These are phyloP conservation scores for Camelina sativa DNA, from an alignment of 345 rosid species.

Conservation along the genomic window DNA sequence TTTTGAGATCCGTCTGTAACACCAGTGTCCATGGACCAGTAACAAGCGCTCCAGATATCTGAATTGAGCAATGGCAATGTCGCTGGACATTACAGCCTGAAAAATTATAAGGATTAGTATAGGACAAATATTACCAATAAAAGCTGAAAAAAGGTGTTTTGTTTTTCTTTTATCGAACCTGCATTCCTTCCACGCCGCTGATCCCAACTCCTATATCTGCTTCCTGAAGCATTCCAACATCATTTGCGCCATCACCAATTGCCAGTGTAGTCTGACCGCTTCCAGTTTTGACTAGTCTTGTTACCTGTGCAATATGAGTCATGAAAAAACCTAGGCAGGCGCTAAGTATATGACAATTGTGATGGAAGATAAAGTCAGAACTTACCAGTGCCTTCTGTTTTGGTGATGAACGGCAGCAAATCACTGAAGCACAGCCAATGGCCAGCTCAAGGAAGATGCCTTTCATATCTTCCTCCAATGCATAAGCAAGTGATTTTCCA, in stretches of 20 bases:
- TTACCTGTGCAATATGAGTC: conserved; percentile 60
- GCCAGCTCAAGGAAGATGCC: conserved; percentile 77
- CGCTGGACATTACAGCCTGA: conserved; percentile 99
- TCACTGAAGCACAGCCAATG: conserved; percentile 85
- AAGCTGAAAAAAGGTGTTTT: conserved; percentile 26
- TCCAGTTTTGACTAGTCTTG: conserved; percentile 83
- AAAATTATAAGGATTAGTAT: conserved; percentile 8
- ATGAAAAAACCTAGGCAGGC: conserved; percentile 25
- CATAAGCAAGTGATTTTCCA: conserved; percentile 95
- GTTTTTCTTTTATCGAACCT: conserved; percentile 51
- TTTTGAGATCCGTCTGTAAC: conserved; percentile 84
- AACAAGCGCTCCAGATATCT: conserved; percentile 93
- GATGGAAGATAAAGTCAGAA: conserved; percentile 20
- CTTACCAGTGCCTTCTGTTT: conserved; percentile 96
- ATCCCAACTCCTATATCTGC: conserved; percentile 98
- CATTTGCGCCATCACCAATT: conserved; percentile 98
- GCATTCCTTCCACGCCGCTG: conserved; percentile 99
- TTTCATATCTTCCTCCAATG: conserved; percentile 81
- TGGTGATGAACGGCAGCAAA: conserved; percentile 98
- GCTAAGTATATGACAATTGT: conserved; percentile 34
- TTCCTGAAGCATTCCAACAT: conserved; percentile 99
- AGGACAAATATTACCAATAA: not conserved
- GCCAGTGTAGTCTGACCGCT: conserved; percentile 85
- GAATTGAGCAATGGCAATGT: conserved; percentile 92
- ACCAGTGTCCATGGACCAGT: conserved; percentile 99